A percentile compares a stretch with the other conserved stretches of the same genome.
Evolutionary conservation across 768 basidiomycete species (phyloP).

Genomic region (Leccinellum albellum): DNA sequence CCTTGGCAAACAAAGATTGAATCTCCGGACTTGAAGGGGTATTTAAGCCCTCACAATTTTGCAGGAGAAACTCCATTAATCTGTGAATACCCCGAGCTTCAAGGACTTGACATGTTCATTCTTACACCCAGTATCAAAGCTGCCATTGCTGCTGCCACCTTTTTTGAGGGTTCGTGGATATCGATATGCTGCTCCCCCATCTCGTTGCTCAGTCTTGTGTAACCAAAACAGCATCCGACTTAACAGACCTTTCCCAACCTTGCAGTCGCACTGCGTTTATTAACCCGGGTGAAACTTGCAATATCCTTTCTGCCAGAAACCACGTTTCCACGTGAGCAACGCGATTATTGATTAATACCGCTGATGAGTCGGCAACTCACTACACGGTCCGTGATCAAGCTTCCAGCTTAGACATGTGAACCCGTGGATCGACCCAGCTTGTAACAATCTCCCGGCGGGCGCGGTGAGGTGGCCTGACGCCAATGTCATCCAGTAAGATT

Average conservation of each 20-base stretch:
- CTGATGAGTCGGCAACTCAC: neutral
- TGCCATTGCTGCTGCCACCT: neutral
- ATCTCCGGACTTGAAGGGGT: neutral
- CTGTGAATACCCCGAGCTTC: neutral
- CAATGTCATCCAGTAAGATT: neutral
- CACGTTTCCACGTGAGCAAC: neutral
- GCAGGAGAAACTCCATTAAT: neutral
- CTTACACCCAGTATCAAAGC: neutral
- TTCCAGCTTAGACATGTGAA: slow-evolving; percentile 60
- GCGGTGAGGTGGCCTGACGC: slow-evolving; percentile 32
- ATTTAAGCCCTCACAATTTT: neutral
- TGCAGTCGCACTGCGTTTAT: neutral
- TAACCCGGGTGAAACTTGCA: neutral
- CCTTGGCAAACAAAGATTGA: neutral
- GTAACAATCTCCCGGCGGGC: too few species aligned
- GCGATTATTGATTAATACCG: neutral
- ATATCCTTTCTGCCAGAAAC: neutral
- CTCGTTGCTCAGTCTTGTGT: neutral
- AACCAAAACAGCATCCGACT: neutral
- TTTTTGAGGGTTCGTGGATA: neutral
- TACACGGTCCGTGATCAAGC: slow-evolving; percentile 22
- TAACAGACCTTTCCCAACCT: too few species aligned
- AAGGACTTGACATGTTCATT: neutral
- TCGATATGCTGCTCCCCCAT: neutral
- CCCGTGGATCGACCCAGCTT: slow-evolving; percentile 39